Evolutionary conservation across 192 early-diverging fungal genomes (phyloP), one percentile per base, ranked within the genome.

Genomic region (Entomortierella beljakovae): DNA sequence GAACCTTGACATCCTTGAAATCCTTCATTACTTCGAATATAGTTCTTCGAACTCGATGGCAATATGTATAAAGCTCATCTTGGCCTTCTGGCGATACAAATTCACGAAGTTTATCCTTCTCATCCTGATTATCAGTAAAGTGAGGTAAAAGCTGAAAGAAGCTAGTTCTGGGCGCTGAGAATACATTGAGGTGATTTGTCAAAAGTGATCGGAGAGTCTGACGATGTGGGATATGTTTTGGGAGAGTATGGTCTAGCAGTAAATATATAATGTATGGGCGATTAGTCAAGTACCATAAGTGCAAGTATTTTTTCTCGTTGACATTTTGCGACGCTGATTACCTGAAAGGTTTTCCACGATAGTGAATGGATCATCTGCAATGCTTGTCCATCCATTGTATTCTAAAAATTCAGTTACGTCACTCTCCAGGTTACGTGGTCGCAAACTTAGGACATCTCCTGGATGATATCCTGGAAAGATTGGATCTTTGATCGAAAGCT

Each of bases 51-150:
- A 92, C 87, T 46, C 92, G 85, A 81, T 94, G 90, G 60, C 90
- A 91, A 84, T 99, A 99, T 2, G 92, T 80, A 60, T 91, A 93
- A 55, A 99, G 82, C 56, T 99, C 98, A 75, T 95, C 93, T 81
- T 93, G 91, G 15, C 98, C 98, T 50, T 86, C 90, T 0, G 93
- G 76, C 6, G 87, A 82, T 1, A 88, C 70, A 59, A 99, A 93
- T 64, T 99, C 96, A 34, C 83, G 80, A 42, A 99, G 85, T 71
- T 93, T 92, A 49, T 95, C 94, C 10, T 84, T 87, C 50, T 97
- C 95, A 57, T 87, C 62, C 13, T 76, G 72, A 62, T 87, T 87
- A 22, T 75, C 48, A 7, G 92, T 88, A 82, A 99, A 99, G 68
- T 91, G 94, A 22, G 88, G 66, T 18, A 97, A 80, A 42, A 96